Evolutionary conservation across 176 grass and related monocot genomes (phyloP), one percentile per base, ranked within the genome.

Genomic region (Olyra latifolia): DNA sequence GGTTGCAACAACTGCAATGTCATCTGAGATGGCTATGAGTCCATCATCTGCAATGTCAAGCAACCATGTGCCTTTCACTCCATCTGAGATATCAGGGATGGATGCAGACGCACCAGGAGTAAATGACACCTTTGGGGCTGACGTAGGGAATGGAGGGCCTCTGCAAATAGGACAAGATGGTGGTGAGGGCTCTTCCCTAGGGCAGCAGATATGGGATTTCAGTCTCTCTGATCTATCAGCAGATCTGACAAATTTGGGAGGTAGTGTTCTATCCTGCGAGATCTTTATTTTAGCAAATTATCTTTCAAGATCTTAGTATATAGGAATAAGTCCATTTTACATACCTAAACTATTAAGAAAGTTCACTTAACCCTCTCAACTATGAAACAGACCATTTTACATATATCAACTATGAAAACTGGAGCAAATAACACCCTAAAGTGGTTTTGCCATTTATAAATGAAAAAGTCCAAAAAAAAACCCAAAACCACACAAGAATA

Each of bases 241-340:
- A 72, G 94, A 97, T 75, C 86, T 97, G 41, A 85, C 91, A 68
- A 97, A 88, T 81, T 83, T 97, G 74, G 91, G 86, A 90, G 86
- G 91, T 97, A 97, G 55, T 59, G 30, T 54, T 45, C 42, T 93
- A 25, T 53, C 12, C 76, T 85, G 40, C 6, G 14, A 39, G 48
- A 56, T 70, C 19, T 20, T 65, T 35, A 35, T 2, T 35, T 35
- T 35, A 35, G 32, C 32, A 35, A 35, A 35, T 35, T 35, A 35
- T 35, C 32, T 4, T 35, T 35, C 32, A 35, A 35, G 5, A 54
- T 76, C 16, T 17, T 62, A 61, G 17, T 23, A 22, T 76, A 49
- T 28, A 45, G 2, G 4, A 4, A 35, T 35, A 35, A 35, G n/a
- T n/a, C n/a, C n/a, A n/a, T n/a, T n/a, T n/a, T n/a, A n/a, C n/a